These are phyloP conservation scores for Nectriaceae sp. DNA, from an alignment of 2,329 filamentous ascomycete species.

Conservation along the genomic window DNA sequence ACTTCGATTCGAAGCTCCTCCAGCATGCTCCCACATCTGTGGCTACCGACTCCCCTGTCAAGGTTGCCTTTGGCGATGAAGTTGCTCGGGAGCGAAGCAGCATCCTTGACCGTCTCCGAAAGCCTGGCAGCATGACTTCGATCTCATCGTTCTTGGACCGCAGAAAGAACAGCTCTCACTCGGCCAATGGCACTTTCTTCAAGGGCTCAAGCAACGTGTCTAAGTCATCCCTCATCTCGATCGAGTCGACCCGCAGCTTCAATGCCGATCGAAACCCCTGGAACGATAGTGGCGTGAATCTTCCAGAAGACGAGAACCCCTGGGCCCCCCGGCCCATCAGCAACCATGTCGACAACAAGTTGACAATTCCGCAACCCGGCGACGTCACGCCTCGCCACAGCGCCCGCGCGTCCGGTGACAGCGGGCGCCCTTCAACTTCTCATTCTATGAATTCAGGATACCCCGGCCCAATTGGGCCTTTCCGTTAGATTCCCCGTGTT, in stretches of 20 bases:
- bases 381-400: slow-evolving; percentile 84
- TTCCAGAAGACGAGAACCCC: slow-evolving; percentile 81
- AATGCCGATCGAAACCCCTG: slow-evolving; percentile 93
- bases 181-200: slow-evolving; percentile 81
- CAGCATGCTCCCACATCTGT: slow-evolving; percentile 85
- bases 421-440: slow-evolving; percentile 89
- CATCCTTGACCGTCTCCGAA: slow-evolving; percentile 91
- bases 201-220: slow-evolving; percentile 90
- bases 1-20: slow-evolving; percentile 94
- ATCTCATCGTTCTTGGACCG: slow-evolving; percentile 95
- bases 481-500: slow-evolving; percentile 69
- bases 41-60: slow-evolving; percentile 85
- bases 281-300: slow-evolving; percentile 96
- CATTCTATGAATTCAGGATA: slow-evolving; percentile 96
- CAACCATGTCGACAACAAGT: slow-evolving; percentile 65
- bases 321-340: slow-evolving; percentile 65
- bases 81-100: slow-evolving; percentile 75
- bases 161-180: slow-evolving; percentile 90
- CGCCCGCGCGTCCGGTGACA: slow-evolving; percentile 83
- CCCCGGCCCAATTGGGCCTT: slow-evolving; percentile 88
- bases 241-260: slow-evolving; percentile 90
- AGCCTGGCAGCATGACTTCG: slow-evolving; percentile 91
- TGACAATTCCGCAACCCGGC: slow-evolving; percentile 69
- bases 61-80: slow-evolving; percentile 80
- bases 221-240: slow-evolving; percentile 92